Evolutionary conservation across 1,284 basidiomycete species (phyloP), one percentile per base, ranked within the genome.

Genomic region (Ustilago trichophora): DNA sequence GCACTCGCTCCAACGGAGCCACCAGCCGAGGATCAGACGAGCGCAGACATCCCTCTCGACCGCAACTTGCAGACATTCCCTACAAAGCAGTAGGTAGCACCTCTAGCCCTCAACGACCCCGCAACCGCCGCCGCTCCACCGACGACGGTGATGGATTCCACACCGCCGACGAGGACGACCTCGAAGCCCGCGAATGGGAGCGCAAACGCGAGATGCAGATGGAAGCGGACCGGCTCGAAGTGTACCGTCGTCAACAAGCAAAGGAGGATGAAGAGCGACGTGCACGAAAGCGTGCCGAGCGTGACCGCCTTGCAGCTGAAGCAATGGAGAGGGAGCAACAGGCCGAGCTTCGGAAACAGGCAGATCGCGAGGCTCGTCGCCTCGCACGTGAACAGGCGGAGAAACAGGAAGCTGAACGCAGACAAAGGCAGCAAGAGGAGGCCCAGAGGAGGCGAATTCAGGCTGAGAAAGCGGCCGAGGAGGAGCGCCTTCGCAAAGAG

Each of bases 101-200:
- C 16, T 26, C 49, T 50, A 38, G 21, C 45, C n/a, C n/a, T n/a
- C n/a, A n/a, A n/a, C n/a, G n/a, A n/a, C n/a, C n/a, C n/a, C 11
- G 37, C 6, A 44, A 54, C n/a, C 19, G 58, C 15, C 49, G 54
- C 22, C 46, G 54, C 9, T 57, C 58, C 4, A 62, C 65, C 4
- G 65, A 68, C 27, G 63, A 66, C 12, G 42, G 15, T 2, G 65
- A 62, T 6, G 65, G 65, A 8, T 68, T 54, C 41, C 49, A 68
- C 31, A 68, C 65, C 5, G 66, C 66, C 10, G 66, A 64, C 34
- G 63, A 67, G n/a, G 68, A 71, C 21, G 49, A 57, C 8, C 29
- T 51, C 22, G 50, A 67, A 36, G 63, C 68, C 3, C 50, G 50
- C 21, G 57, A 66, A 43, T 71, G 68, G 68, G 63, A 67, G 37